These are phyloP conservation scores for Ophiostoma sp. DNA, from an alignment of 2,329 filamentous ascomycete genomes.

Conservation along the genomic window DNA sequence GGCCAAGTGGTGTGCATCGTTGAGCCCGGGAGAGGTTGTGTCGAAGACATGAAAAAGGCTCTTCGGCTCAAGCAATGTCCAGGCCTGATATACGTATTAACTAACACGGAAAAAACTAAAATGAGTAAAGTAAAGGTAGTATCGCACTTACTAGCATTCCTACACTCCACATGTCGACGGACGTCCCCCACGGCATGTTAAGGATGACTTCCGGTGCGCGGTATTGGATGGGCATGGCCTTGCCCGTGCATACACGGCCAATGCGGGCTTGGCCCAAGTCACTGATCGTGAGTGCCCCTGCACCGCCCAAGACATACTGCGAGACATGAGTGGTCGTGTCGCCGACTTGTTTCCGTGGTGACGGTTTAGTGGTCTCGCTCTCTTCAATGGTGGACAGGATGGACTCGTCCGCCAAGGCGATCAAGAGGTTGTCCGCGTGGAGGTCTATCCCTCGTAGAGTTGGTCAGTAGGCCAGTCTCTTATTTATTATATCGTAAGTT, in stretches of 20 bases:
- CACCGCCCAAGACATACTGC: neutral
- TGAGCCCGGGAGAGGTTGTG: neutral
- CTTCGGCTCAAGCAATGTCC: neutral
- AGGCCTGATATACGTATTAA: neutral
- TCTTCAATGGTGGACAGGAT: neutral
- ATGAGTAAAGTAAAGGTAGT: neutral
- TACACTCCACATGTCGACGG: neutral
- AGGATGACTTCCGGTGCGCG: neutral
- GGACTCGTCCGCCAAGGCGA: neutral
- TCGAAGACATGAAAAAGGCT: neutral
- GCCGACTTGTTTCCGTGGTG: neutral
- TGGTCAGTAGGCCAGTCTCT: neutral
- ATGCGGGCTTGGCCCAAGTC: constrained; percentile 1
- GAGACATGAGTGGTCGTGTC: neutral
- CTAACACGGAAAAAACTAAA: neutral
- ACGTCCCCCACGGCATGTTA: neutral
- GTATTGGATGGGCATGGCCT: neutral
- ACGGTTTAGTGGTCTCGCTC: neutral
- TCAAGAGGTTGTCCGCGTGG: neutral
- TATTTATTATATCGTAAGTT: neutral
- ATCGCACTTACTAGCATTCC: neutral
- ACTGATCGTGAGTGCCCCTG: neutral
- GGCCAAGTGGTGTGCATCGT: neutral
- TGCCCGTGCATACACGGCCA: neutral
- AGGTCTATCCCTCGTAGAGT: neutral